Conservation (phyloP, 768 basidiomycete genomes). For the Mycena crocata region DNA sequence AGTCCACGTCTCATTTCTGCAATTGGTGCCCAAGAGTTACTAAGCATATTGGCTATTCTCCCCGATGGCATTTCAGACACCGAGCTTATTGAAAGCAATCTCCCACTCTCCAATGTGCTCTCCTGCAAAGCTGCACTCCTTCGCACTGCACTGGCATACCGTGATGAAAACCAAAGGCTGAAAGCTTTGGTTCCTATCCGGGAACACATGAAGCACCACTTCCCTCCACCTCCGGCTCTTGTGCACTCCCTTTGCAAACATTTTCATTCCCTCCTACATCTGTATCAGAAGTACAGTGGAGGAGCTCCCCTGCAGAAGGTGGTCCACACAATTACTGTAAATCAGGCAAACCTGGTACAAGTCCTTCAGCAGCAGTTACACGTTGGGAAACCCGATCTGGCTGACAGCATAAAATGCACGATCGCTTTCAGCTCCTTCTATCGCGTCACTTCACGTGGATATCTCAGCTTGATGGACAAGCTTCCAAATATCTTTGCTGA, state of each 20-base stretch:
- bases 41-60: background rate
- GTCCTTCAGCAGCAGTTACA: no score
- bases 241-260: background rate
- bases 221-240: background rate
- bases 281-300: background rate
- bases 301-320: no score
- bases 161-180: background rate
- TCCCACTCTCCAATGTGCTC: background rate
- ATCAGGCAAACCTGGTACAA: no score
- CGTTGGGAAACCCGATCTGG: no score
- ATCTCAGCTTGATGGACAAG: background rate
- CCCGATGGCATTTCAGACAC: background rate
- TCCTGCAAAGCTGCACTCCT: background rate
- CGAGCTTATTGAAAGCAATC: background rate
- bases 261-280: background rate
- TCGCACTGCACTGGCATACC: conserved; percentile 4
- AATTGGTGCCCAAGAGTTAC: background rate
- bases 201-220: background rate
- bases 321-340: no score
- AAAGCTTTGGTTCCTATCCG: background rate
- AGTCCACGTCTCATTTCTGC: background rate
- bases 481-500: background rate
- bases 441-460: background rate
- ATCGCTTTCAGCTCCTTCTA: background rate
- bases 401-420: no score